Conservation (phyloP, 345 rosid genomes). For the Trapa bicornis region DNA sequence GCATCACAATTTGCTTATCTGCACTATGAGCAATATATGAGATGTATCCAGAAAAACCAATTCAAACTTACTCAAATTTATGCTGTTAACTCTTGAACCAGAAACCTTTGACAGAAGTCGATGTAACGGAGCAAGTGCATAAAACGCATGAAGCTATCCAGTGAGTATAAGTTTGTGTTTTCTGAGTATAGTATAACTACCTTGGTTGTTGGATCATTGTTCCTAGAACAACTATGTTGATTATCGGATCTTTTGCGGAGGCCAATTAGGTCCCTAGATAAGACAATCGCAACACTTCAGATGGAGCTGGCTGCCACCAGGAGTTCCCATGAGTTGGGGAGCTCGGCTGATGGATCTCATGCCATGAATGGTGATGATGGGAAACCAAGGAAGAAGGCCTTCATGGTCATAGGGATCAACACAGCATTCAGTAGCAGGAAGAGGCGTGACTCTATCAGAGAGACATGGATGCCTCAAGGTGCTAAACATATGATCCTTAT, state of each 20-base stretch:
- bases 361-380: conserved; percentile 15
- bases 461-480: conserved; percentile 99
- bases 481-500: not conserved
- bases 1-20: not conserved
- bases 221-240: not conserved
- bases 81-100: not conserved
- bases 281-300: conserved; percentile 58
- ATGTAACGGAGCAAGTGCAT: conserved; percentile 52
- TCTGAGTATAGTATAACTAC: not conserved
- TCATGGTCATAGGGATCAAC: conserved; percentile 87
- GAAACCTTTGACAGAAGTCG: conserved; percentile 32
- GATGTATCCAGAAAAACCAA: not conserved
- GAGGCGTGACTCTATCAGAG: conserved; percentile 93
- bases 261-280: conserved; percentile 56
- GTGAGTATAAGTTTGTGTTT: conserved; percentile 32
- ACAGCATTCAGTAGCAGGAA: conserved; percentile 95
- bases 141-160: conserved; percentile 71
- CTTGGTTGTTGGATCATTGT: not conserved
- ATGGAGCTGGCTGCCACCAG: conserved; percentile 57
- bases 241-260: conserved; percentile 19
- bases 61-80: not conserved
- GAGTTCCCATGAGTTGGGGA: conserved; percentile 35
- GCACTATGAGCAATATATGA: not conserved
- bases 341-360: conserved; percentile 21
- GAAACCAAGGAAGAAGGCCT: conserved; percentile 43